Base-by-base conservation (phyloP, 1,139 yeast species). In the Nakaseomyces delphensis region DNA sequence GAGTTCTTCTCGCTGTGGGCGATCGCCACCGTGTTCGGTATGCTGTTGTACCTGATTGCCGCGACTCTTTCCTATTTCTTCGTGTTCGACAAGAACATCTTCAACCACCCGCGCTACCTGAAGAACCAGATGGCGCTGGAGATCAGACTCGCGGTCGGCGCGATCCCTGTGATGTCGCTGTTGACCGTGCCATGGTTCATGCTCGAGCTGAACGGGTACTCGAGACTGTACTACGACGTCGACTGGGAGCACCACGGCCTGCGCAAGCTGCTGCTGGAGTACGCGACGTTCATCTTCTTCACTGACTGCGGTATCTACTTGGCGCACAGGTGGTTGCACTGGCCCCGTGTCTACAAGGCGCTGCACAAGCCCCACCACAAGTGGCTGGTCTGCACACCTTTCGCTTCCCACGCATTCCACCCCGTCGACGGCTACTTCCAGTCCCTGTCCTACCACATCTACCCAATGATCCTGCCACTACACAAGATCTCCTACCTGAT, bases 341-440 rank as follows among this genome's bases (percentile, higher is more conserved):
- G 89, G 83, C 96, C 96, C 24, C 57, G 73, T 29, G 80, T 91
- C 33, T 91, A 91, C 75, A 89, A 83, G 70, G 64, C 60, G 27
- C 69, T 91, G 51, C 98, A 91, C 70, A 91, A 91, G 69, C 96
- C 97, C n/a, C 98, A 91, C 65, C 98, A 91, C 73, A 93, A 91
- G 68, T 91, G 98, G 98, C 79, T 91, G 57, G 96, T 91, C 41
- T 91, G 97, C 51, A 89, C 98, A 3, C 98, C 98, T 28, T 91
- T 83, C 67, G 98, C 98, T 1, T 86, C 96, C 10, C 97, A 89
- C 62, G 97, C 98, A 18, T 91, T 91, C 86, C 96, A 91, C 66
- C 98, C 98, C 11, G 81, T 91, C 43, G 98, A 91, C 60, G 98
- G 98, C 35, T 91, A 83, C 69, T 69, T 77, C 46, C 98, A 91